A percentile compares a stretch with the other conserved stretches of the same genome.
phyloP scores from a whole-genome alignment of 2,329 filamentous ascomycete genomes.

The Beauveria caledonica region DNA sequence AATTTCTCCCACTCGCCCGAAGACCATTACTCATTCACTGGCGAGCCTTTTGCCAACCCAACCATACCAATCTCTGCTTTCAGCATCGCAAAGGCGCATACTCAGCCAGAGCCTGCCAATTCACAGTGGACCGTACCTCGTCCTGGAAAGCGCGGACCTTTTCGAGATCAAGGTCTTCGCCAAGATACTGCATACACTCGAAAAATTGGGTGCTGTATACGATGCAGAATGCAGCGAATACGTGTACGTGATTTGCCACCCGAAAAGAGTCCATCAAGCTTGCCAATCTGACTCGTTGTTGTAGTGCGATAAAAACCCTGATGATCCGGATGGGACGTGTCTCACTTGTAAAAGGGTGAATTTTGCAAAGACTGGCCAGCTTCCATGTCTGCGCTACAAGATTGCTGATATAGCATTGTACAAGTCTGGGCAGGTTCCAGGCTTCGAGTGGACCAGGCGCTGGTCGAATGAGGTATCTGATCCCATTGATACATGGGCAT shows the following conservation, averaged over 20 bases:
- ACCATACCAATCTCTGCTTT: background rate
- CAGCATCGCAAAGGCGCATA: background rate
- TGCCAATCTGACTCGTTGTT: background rate
- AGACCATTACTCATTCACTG: background rate
- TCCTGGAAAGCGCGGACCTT: conserved; percentile 40
- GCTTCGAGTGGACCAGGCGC: conserved; percentile 50
- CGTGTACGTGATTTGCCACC: conserved; percentile 29
- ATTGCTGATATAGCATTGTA: conserved; percentile 50
- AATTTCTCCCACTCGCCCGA: background rate
- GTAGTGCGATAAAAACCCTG: conserved; percentile 46
- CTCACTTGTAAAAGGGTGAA: conserved; percentile 45
- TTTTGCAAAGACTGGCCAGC: conserved; percentile 41
- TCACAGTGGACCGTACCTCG: background rate
- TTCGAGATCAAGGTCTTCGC: conserved; percentile 42
- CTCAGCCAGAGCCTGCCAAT: background rate
- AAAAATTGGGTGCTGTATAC: conserved; percentile 50
- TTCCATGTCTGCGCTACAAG: conserved; percentile 53
- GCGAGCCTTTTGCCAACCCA: background rate
- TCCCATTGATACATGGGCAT: conserved; percentile 49
- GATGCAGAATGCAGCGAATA: conserved; percentile 55
- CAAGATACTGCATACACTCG: conserved; percentile 49
- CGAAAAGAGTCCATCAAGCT: background rate
- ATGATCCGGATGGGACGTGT: conserved; percentile 40
- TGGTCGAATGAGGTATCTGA: conserved; percentile 49
- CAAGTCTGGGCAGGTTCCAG: conserved; percentile 50